These are phyloP conservation scores for Podospora tetraspora DNA, from an alignment of 495 filamentous ascomycete genomes.

Conservation along the genomic window DNA sequence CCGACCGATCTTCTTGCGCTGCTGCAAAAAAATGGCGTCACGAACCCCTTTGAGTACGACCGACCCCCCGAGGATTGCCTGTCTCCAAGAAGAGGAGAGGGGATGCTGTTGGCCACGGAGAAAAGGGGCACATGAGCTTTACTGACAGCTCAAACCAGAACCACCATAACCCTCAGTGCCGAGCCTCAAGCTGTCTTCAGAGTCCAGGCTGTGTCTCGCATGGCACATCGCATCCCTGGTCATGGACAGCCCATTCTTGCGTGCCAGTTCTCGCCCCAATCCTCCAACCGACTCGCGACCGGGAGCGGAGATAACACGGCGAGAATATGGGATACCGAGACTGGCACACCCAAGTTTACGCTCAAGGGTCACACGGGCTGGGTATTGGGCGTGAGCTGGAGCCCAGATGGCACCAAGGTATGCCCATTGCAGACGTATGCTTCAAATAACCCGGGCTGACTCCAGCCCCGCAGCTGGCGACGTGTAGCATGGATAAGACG, in stretches of 20 bases:
- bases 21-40: conserved; percentile 44
- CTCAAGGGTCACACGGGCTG: conserved; percentile 90
- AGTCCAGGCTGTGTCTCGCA: conserved; percentile 85
- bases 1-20: conserved; percentile 48
- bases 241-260: conserved; percentile 91
- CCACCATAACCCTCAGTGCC: conserved; percentile 64
- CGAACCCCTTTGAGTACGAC: conserved; percentile 41
- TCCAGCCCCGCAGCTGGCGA: conserved; percentile 61
- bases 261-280: conserved; percentile 78
- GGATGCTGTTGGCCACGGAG: too few relatives aligned
- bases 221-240: conserved; percentile 80
- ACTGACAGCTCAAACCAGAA: conserved; percentile 14
- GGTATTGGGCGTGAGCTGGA: conserved; percentile 86
- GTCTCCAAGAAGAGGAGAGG: not conserved
- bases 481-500: conserved; percentile 89
- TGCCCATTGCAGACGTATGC: not conserved
- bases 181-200: conserved; percentile 93
- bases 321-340: conserved; percentile 92
- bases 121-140: not conserved
- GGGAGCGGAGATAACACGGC: conserved; percentile 91
- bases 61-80: not conserved
- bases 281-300: conserved; percentile 75
- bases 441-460: not conserved
- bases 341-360: conserved; percentile 81
- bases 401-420: conserved; percentile 58